These are phyloP conservation scores for Erigeron canadensis DNA, from an alignment of 129 eudicot species.

Conservation along the genomic window DNA sequence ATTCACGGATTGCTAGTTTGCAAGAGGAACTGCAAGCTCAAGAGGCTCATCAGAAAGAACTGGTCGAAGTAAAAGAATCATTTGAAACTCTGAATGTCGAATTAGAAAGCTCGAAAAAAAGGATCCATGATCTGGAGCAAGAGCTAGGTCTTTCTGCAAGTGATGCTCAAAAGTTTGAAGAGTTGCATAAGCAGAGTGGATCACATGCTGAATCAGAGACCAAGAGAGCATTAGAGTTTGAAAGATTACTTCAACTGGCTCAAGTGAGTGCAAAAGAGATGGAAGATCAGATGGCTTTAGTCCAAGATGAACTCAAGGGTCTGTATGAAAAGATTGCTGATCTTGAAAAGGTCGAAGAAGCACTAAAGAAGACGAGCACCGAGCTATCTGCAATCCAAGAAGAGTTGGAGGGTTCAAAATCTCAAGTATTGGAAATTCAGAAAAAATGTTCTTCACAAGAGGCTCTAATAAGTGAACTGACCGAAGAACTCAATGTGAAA, in stretches of 20 bases:
- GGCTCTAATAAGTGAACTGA: slow-evolving; percentile 43
- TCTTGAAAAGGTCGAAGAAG: slow-evolving; percentile 68
- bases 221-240: slow-evolving; percentile 66
- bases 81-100: slow-evolving; percentile 64
- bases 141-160: slow-evolving; percentile 51
- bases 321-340: slow-evolving; percentile 61
- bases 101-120: slow-evolving; percentile 67
- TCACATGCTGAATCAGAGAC: slow-evolving; percentile 78
- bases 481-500: slow-evolving; percentile 49
- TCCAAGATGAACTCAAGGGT: slow-evolving; percentile 70
- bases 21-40: slow-evolving; percentile 71
- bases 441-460: slow-evolving; percentile 51
- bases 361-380: slow-evolving; percentile 46
- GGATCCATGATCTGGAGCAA: slow-evolving; percentile 58
- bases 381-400: slow-evolving; percentile 55
- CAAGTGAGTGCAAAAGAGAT: slow-evolving; percentile 64
- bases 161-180: slow-evolving; percentile 73
- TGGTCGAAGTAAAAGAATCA: slow-evolving; percentile 55
- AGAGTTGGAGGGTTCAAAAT: slow-evolving; percentile 59
- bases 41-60: slow-evolving; percentile 67
- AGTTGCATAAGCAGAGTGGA: slow-evolving; percentile 76
- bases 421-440: slow-evolving; percentile 48
- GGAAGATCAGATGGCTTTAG: slow-evolving; percentile 66
- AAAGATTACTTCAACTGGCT: slow-evolving; percentile 68
- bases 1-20: slow-evolving; percentile 48